These are phyloP conservation scores for Stagonosporopsis rhizophila DNA, from an alignment of 2,329 filamentous ascomycete genomes.

Conservation along the genomic window DNA sequence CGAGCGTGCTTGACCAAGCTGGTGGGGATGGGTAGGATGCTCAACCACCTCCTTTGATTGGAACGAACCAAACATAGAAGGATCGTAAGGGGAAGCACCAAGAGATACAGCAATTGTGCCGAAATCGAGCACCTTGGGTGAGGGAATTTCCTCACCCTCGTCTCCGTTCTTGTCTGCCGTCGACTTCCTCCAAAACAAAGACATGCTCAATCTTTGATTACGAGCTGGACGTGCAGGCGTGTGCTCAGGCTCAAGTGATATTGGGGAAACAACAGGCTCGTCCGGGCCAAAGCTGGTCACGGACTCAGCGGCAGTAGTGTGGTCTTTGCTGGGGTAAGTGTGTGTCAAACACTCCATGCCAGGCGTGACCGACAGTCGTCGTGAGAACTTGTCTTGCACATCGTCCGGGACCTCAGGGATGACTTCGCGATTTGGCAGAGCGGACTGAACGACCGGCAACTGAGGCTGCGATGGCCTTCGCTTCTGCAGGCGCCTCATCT, in stretches of 20 bases:
- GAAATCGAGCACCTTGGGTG: conserved; percentile 47
- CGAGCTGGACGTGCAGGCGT: conserved; percentile 33
- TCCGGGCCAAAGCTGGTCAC: conserved; percentile 14
- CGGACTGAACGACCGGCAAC: conserved; percentile 42
- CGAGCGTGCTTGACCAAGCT: conserved; percentile 39
- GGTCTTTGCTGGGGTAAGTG: conserved; percentile 43
- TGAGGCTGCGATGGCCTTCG: conserved; percentile 36
- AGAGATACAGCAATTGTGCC: conserved; percentile 52
- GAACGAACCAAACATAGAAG: conserved; percentile 41
- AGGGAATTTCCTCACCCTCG: conserved; percentile 22
- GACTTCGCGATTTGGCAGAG: conserved; percentile 37
- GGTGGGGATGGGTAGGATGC: conserved; percentile 46
- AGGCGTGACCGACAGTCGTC: conserved; percentile 44
- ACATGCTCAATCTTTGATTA: conserved; percentile 36
- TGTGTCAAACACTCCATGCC: conserved; percentile 48
- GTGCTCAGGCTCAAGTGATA: conserved; percentile 32
- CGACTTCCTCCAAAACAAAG: conserved; percentile 41
- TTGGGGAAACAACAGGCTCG: background rate
- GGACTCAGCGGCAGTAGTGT: conserved; percentile 20
- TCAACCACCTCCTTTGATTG: conserved; percentile 24
- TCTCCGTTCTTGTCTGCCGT: conserved; percentile 31
- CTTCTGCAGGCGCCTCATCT: conserved; percentile 42
- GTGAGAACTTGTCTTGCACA: conserved; percentile 46
- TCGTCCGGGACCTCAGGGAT: conserved; percentile 46
- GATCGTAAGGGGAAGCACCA: conserved; percentile 54